These are phyloP conservation scores for Exophiala spinifera DNA, from an alignment of 2,329 filamentous ascomycete species.

Conservation along the genomic window DNA sequence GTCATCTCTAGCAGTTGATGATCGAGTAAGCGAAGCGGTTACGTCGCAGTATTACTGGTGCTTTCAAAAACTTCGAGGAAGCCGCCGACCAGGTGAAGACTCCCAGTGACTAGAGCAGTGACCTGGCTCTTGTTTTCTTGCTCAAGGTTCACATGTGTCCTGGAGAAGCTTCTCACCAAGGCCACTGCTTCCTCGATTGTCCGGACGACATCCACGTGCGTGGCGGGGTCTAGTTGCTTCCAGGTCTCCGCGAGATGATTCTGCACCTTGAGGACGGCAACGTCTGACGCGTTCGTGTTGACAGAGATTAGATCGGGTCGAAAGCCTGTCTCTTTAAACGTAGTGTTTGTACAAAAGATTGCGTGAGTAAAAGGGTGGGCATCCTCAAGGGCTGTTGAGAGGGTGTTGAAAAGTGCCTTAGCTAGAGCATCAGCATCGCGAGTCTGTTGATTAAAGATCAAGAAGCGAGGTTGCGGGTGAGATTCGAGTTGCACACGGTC, in stretches of 20 bases:
- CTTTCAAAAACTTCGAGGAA: constrained; percentile 68
- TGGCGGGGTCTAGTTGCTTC: constrained; percentile 51
- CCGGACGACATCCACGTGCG: constrained; percentile 55
- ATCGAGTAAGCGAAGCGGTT: neutral
- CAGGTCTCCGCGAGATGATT: constrained; percentile 62
- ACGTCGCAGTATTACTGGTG: neutral
- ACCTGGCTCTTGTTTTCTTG: constrained; percentile 44
- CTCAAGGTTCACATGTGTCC: constrained; percentile 29
- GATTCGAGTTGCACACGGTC: constrained; percentile 23
- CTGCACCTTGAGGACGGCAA: constrained; percentile 64
- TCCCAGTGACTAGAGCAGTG: constrained; percentile 74
- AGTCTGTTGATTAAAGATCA: constrained; percentile 93
- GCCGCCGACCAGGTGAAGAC: constrained; percentile 78
- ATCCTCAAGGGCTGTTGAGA: constrained; percentile 43
- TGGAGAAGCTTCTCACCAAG: constrained; percentile 49
- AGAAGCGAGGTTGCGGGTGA: constrained; percentile 46
- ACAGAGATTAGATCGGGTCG: constrained; percentile 62
- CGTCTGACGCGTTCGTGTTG: constrained; percentile 58
- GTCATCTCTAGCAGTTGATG: constrained; percentile 5
- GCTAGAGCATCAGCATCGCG: constrained; percentile 69
- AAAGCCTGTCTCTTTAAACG: constrained; percentile 60
- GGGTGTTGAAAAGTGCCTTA: constrained; percentile 57
- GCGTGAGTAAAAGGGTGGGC: constrained; percentile 63
- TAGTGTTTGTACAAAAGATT: constrained; percentile 77
- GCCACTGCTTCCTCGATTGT: constrained; percentile 70